Evolutionary conservation across 352 stramenopile genomes (phyloP), one percentile per base, ranked within the genome.

Genomic region (Globisporangium radiosum): DNA sequence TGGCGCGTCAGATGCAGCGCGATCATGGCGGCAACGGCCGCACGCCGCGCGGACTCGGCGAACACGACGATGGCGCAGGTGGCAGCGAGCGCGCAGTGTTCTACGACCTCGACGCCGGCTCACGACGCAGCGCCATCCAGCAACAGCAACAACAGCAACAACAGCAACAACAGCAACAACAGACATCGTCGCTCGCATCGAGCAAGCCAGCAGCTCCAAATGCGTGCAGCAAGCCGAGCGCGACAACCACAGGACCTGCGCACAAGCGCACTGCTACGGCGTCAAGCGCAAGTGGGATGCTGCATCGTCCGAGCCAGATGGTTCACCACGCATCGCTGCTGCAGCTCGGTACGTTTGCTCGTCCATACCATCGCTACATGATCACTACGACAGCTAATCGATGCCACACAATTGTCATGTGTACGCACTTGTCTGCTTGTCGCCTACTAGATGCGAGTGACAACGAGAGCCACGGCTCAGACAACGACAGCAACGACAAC

Each of bases 71-170:
- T 17, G 62, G 40, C 11, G 69, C 61, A 8, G 59, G 70, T 25
- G 68, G 75, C 1, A 70, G 81, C 13, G 75, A 85, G 50, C 68
- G 67, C 52, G 68, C 86, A 43, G 80, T 90, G 59, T 88, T 82
- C 60, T 81, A 76, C 49, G 80, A 87, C 52, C 63, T 87, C 49
- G 75, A 85, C 53, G 64, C 68, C 1, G 68, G 56, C 36, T 66
- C 66, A 7, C 57, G 66, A 42, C 67, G 48, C 19, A 60, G 62
- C 9, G 50, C 76, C 8, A 49, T 71, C 43, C 49, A 57, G 52
- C 72, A 39, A 11, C 42, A 58, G 52, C 72, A 44, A 15, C 42
- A 58, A 37, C 19, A 6, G 14, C 39, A 15, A 33, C 14, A 9
- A 7, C 11, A 11, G 45, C 13, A 54, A 45, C 8, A 39, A 36